Base-by-base conservation (phyloP, 208 protist species). In the Paratrypanosoma confusum region DNA sequence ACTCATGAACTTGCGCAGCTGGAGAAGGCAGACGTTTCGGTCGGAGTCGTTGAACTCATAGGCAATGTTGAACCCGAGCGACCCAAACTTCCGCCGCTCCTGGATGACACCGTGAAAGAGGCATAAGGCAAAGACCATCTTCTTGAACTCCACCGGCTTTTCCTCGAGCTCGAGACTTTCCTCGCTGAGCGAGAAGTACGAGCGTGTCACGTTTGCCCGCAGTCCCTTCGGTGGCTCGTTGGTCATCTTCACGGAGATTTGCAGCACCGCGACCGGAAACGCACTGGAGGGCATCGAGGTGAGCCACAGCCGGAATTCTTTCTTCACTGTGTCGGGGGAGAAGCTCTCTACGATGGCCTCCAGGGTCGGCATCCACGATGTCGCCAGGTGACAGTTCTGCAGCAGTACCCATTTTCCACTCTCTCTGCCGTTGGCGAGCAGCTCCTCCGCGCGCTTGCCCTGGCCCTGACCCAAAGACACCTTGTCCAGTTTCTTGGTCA, bases 141-240 rank as follows among this genome's bases (percentile, higher is more conserved):
- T 86, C 45, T 83, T 81, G 65, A 93, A 96, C 37, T 87, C 83
- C 10, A 50, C 51, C 6, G 87, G 74, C 68, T 93, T 90, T 26
- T 55, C 67, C 28, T 61, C 60, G 39, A 81, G 70, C 37, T 92
- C 76, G 18, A 97, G 69, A 57, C 89, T 76, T 40, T 87, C 81
- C 33, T 88, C 71, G 40, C 81, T 81, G 52, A 96, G 81, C 46
- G 62, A 68, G 57, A 81, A 89, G 70, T 96, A 98, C 10, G 92
- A 95, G 6, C 93, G 71, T 13, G 89, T 83, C 38, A 99, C 66
- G 62, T 99, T 99, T 3, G 93, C 81, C 29, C 94, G 84, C 28
- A 99, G 65, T 8, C 95, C 95, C 74, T 93, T 95, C 20, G 97
- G 97, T n/a, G 97, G 96, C 71, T 99, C 97, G 61, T 98, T 97